Evolutionary conservation across 768 basidiomycete species (phyloP).

Genomic region (Tulasnella sp.): DNA sequence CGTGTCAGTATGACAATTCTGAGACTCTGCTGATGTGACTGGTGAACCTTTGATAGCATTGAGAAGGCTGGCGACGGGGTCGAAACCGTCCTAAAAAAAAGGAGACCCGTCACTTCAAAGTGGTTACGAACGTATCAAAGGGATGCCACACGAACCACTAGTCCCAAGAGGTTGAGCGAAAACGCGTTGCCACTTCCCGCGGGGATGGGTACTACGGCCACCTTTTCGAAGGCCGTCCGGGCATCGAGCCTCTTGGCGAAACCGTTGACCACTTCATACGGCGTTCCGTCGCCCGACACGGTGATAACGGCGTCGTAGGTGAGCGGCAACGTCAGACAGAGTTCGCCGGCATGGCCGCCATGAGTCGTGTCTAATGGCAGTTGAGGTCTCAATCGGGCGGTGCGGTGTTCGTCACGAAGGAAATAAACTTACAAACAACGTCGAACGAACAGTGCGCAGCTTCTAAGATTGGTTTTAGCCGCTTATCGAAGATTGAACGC

Average conservation of each 20-base stretch:
- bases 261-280: constrained; percentile 83
- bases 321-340: constrained; percentile 54
- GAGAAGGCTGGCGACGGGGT: constrained; percentile 65
- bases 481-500: constrained; percentile 47
- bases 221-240: constrained; percentile 50
- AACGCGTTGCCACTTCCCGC: constrained; percentile 79
- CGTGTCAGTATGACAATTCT: not conserved
- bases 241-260: constrained; percentile 63
- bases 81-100: constrained; percentile 59
- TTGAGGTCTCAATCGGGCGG: not conserved
- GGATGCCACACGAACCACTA: constrained; percentile 43
- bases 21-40: not conserved
- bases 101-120: constrained; percentile 5
- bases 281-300: constrained; percentile 78
- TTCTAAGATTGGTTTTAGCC: constrained; percentile 66
- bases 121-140: not conserved
- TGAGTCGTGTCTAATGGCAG: constrained; percentile 56
- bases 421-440: constrained; percentile 50
- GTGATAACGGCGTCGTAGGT: constrained; percentile 67
- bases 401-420: not conserved
- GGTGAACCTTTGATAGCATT: constrained; percentile 72
- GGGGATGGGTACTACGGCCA: constrained; percentile 74
- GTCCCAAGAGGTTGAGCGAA: constrained; percentile 68
- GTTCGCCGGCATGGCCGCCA: constrained; percentile 59
- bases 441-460: constrained; percentile 62